These are phyloP conservation scores for Nemania sp. DNA, from an alignment of 2,329 filamentous ascomycete species.

Conservation along the genomic window DNA sequence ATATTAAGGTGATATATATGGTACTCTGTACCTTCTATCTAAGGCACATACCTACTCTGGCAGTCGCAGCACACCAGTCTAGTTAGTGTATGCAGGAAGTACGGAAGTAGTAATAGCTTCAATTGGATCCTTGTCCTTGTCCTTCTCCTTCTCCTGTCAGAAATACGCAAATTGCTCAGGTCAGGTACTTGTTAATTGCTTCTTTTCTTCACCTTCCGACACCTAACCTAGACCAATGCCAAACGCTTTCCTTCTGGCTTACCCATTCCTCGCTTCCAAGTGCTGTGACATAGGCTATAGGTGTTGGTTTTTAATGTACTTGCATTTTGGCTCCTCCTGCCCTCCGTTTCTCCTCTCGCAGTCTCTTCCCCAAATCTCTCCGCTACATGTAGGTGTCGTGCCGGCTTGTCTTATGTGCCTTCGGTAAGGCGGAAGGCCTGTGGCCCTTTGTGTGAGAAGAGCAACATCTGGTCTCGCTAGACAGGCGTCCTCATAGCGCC, in stretches of 20 bases:
- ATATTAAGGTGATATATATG: too few species aligned
- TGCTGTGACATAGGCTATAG: conserved; percentile 2
- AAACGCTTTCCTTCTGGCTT: not conserved
- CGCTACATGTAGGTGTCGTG: too few species aligned
- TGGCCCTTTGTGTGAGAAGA: conserved; percentile 3
- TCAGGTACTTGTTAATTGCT: not conserved
- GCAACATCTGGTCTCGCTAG: conserved; percentile 3
- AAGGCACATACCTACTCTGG: too few species aligned
- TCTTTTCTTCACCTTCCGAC: not conserved
- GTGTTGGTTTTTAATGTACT: not conserved
- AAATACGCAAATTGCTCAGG: not conserved
- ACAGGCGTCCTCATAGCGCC: conserved; percentile 3
- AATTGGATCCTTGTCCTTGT: not conserved
- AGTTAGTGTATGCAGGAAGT: too few species aligned
- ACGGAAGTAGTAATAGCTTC: too few species aligned
- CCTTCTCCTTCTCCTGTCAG: conserved; percentile 4
- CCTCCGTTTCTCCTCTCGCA: not conserved
- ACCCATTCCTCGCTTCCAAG: conserved; percentile 2
- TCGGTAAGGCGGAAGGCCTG: too few species aligned
- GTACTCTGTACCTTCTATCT: too few species aligned
- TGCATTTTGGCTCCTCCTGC: not conserved
- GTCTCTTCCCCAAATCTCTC: too few species aligned
- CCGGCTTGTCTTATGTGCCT: too few species aligned
- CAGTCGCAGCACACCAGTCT: too few species aligned
- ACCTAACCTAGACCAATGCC: not conserved